Base-by-base conservation (phyloP, 1,284 basidiomycete species). In the Puccinia polysora region DNA sequence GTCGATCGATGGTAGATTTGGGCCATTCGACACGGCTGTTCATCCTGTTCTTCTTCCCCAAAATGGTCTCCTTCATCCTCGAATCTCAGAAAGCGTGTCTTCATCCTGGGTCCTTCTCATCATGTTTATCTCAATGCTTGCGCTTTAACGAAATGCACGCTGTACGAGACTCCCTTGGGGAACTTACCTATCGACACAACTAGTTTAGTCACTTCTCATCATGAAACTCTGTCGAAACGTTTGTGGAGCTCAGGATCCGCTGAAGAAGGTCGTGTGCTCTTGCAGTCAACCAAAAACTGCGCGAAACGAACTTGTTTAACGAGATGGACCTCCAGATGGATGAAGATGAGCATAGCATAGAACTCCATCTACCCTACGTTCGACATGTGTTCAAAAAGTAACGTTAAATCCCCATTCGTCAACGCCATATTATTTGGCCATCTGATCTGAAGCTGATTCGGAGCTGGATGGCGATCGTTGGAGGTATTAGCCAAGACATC, bases 351-450 rank as follows among this genome's bases (percentile, higher is more conserved):
- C 96, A 99, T 80, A 94, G 90, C 78, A 87, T 99, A 65, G 96
- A 99, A 81, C 95, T 99, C 91, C 94, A 97, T 76, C 83, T 96
- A 14, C 93, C 94, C 2, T 97, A 95, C 79, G 84, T 98, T 43
- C 85, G 89, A 65, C 91, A 93, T 79, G 82, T 90, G 8, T 97
- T 97, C 75, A 83, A 89, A 78, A 85, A 85, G 90, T 91, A 60
- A 43, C 28, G 23, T 8, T 8, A 43, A 8, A 8, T 43, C 40
- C 18, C 40, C 8, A 43, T 43, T 76, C 75, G 82, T 80, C 0
- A 15, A 56, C 60, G 12, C 28, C 8, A 20, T 30, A 5, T 60
- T 58, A 30, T 45, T 49, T 62, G 58, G 34, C 59, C 7, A 64
- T 50, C 53, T 7, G n/a, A 43, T n/a, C 25, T 8, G 20, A 49